Evolutionary conservation across 2,329 filamentous ascomycete species (phyloP), one percentile per base, ranked within the genome.

Genomic region (Stachybotrys elegans): DNA sequence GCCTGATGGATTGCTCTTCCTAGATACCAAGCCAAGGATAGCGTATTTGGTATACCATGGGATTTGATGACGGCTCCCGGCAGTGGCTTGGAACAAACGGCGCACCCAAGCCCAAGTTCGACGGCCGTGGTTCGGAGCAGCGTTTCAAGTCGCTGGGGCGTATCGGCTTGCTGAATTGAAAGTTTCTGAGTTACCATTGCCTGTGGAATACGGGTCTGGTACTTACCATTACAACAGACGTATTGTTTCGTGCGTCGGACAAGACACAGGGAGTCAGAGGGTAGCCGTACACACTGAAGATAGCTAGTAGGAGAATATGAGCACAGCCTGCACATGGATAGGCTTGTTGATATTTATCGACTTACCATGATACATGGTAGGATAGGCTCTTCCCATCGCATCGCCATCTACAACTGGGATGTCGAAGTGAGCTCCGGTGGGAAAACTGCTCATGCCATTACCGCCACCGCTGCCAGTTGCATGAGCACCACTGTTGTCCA

Each of bases 331-430:
- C 1, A 9, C 6, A 3, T 12, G 20, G 6, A 6, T 14, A 8
- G 5, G 3, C 1, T 2, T 29, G 32, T 16, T 35, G 13, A 35
- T 8, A 7, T n/a, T n/a, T 6, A 36, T 36, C 9, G 3, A 13
- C 56, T 43, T 43, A 61, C 59, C 56, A 17, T 67, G 60, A 27
- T 64, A 57, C 53, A 63, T 60, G 4, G 65, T 68, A 0, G 65
- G 65, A 46, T 65, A 68, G 1, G 65, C 65, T 38, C 65, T 48
- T 1, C 65, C 63, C 65, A 68, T 67, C 1, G 55, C 58, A 47
- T 68, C 65, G 4, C 60, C 65, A 16, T 68, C 65, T 1, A 68
- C 51, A 4, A 67, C 51, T 0, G 65, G 65, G 3, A 67, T 55
- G 21, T 67, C 61, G 31, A 62, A 67, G 36, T 66, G 54, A 6